phyloP scores from a whole-genome alignment of 208 protist genomes.

The Zelonia costaricensis region DNA sequence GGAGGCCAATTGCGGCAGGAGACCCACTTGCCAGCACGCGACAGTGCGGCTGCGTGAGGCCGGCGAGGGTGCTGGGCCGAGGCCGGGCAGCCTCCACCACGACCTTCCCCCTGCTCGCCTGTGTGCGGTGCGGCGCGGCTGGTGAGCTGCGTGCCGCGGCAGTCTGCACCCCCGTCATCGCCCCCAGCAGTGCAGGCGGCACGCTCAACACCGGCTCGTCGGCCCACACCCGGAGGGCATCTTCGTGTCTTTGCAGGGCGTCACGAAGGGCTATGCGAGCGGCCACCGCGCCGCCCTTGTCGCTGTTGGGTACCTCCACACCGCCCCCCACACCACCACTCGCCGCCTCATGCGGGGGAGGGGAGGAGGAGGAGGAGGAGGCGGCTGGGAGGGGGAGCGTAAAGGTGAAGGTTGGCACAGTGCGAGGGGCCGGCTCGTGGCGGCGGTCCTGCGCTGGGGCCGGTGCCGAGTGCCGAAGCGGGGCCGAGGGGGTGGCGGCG shows the following conservation, averaged over 20 bases:
- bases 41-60: constrained; percentile 6
- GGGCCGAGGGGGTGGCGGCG: background rate
- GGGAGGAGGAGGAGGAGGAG: background rate
- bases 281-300: no score
- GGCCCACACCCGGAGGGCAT: constrained; percentile 24
- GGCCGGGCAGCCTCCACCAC: no score
- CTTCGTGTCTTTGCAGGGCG: constrained; percentile 23
- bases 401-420: constrained; percentile 23
- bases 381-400: no score
- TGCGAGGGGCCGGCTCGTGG: background rate
- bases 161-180: background rate
- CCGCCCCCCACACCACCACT: background rate
- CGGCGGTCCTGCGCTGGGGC: background rate
- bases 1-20: constrained; percentile 11
- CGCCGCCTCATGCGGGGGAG: no score
- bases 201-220: constrained; percentile 9
- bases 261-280: constrained; percentile 6
- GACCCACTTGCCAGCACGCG: constrained; percentile 17
- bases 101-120: no score
- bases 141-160: background rate
- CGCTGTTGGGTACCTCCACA: no score
- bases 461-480: background rate
- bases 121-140: no score
- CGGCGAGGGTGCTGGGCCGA: no score
- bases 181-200: background rate